Evolutionary conservation across 1,139 yeast species (phyloP).

Genomic region (Geotrichum histeridarum): DNA sequence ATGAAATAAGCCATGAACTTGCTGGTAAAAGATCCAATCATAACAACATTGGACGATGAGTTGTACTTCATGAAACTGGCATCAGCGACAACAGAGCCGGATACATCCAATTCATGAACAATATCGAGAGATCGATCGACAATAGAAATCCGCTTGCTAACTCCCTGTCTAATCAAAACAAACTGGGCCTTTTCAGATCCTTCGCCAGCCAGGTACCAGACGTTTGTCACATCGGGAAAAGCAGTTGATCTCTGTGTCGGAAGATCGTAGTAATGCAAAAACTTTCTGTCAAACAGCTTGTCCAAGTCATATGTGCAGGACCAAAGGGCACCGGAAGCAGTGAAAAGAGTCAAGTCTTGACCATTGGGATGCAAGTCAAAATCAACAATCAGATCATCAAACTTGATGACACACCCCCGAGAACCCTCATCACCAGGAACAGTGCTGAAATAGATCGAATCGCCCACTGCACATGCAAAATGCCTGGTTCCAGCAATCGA

Average conservation of each 20-base stretch:
- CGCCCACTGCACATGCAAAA: conserved; percentile 5
- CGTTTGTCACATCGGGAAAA: not conserved
- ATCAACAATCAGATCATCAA: conserved; percentile 8
- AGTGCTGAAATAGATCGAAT: conserved; percentile 5
- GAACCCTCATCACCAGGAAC: not conserved
- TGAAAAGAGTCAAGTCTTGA: not conserved
- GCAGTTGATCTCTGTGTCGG: not conserved
- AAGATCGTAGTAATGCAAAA: not conserved
- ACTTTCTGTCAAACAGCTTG: conserved; percentile 6
- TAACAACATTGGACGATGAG: conserved; percentile 2
- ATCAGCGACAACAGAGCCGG: not conserved
- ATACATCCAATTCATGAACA: not conserved
- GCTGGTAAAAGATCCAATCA: conserved; percentile 8
- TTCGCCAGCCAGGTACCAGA: conserved; percentile 7
- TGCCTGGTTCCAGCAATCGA: conserved; percentile 14
- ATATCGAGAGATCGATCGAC: not conserved
- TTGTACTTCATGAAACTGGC: conserved; percentile 7
- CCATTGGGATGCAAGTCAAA: conserved; percentile 8
- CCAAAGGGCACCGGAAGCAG: not conserved
- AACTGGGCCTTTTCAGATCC: not conserved
- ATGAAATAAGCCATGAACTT: conserved; percentile 6
- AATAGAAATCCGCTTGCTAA: not conserved
- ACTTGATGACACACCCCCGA: conserved; percentile 9
- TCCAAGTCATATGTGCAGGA: not conserved
- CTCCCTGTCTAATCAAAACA: not conserved